Evolutionary conservation across 2,329 filamentous ascomycete species (phyloP).

Genomic region (Dothiorella sarmentorum): DNA sequence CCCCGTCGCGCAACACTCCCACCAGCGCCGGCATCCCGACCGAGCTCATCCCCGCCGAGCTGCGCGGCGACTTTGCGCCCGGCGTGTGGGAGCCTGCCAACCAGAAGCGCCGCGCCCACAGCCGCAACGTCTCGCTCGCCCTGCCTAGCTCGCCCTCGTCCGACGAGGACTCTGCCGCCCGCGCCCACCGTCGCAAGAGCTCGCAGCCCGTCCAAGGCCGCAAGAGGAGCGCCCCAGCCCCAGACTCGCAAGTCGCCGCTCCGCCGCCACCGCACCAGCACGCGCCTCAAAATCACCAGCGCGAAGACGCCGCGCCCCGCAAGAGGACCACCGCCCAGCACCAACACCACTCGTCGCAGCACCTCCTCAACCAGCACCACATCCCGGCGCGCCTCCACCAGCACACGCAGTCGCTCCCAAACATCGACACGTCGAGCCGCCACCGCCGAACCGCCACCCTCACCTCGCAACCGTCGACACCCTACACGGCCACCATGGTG

Average conservation of each 20-base stretch:
- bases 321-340: conserved; percentile 12
- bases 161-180: conserved; percentile 9
- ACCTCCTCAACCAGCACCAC: not conserved
- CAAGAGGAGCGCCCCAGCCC: conserved; percentile 1
- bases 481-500: conserved; percentile 49
- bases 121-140: conserved; percentile 17
- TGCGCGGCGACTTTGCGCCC: conserved; percentile 18
- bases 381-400: conserved; percentile 1
- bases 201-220: not conserved
- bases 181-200: conserved; percentile 14
- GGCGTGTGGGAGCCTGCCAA: conserved; percentile 17
- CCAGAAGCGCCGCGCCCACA: conserved; percentile 18
- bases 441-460: conserved; percentile 8
- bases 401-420: conserved; percentile 6
- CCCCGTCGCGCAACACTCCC: conserved; percentile 14
- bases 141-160: conserved; percentile 5
- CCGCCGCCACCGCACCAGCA: not conserved
- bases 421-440: conserved; percentile 8
- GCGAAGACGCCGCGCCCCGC: not conserved
- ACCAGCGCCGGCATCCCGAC: conserved; percentile 11
- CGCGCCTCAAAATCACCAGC: no score
- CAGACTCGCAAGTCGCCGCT: not conserved
- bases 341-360: not conserved
- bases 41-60: conserved; percentile 18
- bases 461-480: conserved; percentile 13